A percentile compares a stretch with the other conserved stretches of the same genome.
These are phyloP conservation scores for Pseudogymnoascus sp. DNA, from an alignment of 2,329 filamentous ascomycete genomes.

Conservation along the genomic window DNA sequence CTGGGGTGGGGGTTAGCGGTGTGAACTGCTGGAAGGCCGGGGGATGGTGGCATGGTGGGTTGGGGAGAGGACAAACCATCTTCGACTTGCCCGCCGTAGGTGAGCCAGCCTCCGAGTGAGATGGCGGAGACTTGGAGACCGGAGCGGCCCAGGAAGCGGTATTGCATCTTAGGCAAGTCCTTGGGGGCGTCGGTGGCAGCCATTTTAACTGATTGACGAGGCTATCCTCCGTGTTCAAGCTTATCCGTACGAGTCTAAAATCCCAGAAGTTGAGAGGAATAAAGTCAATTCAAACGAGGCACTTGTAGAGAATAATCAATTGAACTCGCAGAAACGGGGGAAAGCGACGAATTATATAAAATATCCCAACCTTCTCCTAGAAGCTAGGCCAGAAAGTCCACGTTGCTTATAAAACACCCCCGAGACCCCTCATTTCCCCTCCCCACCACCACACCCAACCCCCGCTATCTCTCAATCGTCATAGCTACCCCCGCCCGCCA, in stretches of 20 bases:
- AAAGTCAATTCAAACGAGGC: not conserved
- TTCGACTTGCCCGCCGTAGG: constrained; percentile 65
- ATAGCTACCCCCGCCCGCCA: not conserved
- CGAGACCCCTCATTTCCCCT: not conserved
- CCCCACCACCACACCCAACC: too few relatives aligned
- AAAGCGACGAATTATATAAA: not conserved
- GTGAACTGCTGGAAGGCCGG: not conserved
- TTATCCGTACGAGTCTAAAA: not conserved
- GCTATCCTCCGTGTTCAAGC: not conserved
- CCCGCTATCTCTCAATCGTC: not conserved
- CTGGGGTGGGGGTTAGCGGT: constrained; percentile 25
- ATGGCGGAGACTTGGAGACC: constrained; percentile 68
- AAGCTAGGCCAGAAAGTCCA: not conserved
- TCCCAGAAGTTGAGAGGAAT: not conserved
- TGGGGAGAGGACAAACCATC: constrained; percentile 40
- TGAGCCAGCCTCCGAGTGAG: constrained; percentile 64
- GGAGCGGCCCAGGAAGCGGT: constrained; percentile 61
- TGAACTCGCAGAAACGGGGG: not conserved
- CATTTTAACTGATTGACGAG: not conserved
- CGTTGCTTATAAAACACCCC: not conserved
- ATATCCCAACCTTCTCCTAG: too few relatives aligned
- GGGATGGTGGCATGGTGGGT: not conserved
- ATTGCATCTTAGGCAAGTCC: constrained; percentile 51
- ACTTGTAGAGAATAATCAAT: not conserved
- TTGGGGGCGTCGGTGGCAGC: constrained; percentile 25